phyloP scores from a whole-genome alignment of 202 grass and related monocot genomes.

The Dendrocalamus latiflorus region DNA sequence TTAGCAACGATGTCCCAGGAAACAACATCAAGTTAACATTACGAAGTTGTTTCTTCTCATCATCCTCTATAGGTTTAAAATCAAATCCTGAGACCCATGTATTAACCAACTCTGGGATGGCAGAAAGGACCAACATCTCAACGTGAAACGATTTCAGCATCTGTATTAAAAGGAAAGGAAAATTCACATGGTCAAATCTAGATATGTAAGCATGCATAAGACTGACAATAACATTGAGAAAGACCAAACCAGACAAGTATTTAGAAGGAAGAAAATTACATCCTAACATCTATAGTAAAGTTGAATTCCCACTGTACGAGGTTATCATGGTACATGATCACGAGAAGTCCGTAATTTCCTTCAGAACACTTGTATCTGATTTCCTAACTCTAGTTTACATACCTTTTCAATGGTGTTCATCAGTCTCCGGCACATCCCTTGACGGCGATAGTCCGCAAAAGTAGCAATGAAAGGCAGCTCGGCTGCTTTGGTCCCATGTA shows the following conservation, averaged over 20 bases:
- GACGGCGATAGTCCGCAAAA: slow-evolving; percentile 63
- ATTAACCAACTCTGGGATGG: slow-evolving; percentile 81
- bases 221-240: background rate
- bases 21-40: slow-evolving; percentile 89
- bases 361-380: slow-evolving; percentile 14
- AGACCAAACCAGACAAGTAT: background rate
- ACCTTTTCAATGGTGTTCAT: slow-evolving; percentile 86
- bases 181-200: slow-evolving; percentile 15
- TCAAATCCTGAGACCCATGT: slow-evolving; percentile 94
- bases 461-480: slow-evolving; percentile 89
- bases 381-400: background rate
- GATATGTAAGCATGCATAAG: slow-evolving; percentile 19
- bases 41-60: slow-evolving; percentile 63
- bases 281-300: background rate
- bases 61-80: slow-evolving; percentile 77
- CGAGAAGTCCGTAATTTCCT: slow-evolving; percentile 4
- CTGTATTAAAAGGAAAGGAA: slow-evolving; percentile 37
- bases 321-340: background rate
- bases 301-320: background rate
- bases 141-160: slow-evolving; percentile 85
- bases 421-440: slow-evolving; percentile 84
- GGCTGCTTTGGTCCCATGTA: slow-evolving; percentile 86
- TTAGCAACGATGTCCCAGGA: slow-evolving; percentile 75
- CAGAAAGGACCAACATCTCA: slow-evolving; percentile 83
- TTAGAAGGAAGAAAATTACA: slow-evolving; percentile 20